Conservation (phyloP, 148 eudicot species). For the Polygonum aviculare region DNA sequence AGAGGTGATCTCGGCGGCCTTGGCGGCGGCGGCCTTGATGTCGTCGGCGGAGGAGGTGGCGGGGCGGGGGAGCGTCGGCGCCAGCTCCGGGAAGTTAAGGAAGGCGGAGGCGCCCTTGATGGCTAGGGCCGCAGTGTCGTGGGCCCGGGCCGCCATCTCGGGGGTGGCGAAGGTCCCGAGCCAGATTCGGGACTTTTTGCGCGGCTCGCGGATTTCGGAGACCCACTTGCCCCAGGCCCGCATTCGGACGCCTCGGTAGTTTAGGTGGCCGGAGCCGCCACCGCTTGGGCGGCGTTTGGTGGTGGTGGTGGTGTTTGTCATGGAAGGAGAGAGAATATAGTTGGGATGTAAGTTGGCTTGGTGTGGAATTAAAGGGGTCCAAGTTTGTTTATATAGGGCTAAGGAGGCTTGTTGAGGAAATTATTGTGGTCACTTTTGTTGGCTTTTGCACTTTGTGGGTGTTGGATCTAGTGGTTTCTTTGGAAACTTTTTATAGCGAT, state of each 20-base stretch:
- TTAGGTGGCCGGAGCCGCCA: background rate
- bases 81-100: slow-evolving; percentile 10
- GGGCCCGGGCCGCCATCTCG: slow-evolving; percentile 5
- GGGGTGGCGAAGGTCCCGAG: slow-evolving; percentile 8
- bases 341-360: background rate
- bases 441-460: background rate
- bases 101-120: slow-evolving; percentile 6
- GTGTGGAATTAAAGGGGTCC: background rate
- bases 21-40: slow-evolving; percentile 1
- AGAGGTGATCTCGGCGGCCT: background rate
- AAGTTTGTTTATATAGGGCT: background rate
- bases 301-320: background rate
- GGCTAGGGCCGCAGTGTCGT: slow-evolving; percentile 3
- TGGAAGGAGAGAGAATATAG: background rate
- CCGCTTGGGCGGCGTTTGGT: background rate
- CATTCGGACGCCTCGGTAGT: slow-evolving; percentile 8
- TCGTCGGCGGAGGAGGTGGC: slow-evolving; percentile 6
- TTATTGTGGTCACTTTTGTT: background rate
- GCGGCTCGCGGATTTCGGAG: slow-evolving; percentile 9
- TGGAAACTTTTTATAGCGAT: background rate
- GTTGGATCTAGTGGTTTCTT: no score
- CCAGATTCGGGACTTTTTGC: slow-evolving; percentile 9
- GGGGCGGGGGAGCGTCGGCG: background rate
- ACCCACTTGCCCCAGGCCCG: slow-evolving; percentile 10
- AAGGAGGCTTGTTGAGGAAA: background rate